Evolutionary conservation across 257 asterid species (phyloP), one percentile per base, ranked within the genome.

Genomic region (Plantago elongata): DNA sequence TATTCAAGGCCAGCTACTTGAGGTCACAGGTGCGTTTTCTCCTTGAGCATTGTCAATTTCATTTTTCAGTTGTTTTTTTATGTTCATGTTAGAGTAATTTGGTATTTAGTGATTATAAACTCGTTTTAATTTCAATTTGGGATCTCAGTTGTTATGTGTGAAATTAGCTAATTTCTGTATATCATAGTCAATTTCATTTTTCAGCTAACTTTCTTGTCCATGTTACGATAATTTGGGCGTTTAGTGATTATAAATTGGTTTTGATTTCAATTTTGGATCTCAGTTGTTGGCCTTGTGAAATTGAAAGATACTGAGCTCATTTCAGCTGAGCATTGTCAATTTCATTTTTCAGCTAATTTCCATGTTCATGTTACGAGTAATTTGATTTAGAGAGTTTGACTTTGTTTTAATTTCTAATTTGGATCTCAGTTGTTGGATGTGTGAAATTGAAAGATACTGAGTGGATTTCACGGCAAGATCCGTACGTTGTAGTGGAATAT

Each of bases 381-480:
- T 13, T 13, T 18, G 42, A n/a, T n/a, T n/a, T n/a, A n/a, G n/a
- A n/a, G n/a, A n/a, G n/a, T n/a, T n/a, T n/a, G n/a, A n/a, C n/a
- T n/a, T n/a, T n/a, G n/a, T n/a, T 40, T 58, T 67, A 34, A 44
- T 69, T 45, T 12, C 30, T 13, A 43, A 11, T 54, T 51, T 49
- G 64, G 70, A 42, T 69, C 63, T 51, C 82, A 92, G 97, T 92
- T 68, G 97, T 89, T 14, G 83, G 83, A 12, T 87, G 96, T 60
- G 76, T 48, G 18, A 92, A 82, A 74, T 77, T 92, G 84, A 89
- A 77, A 67, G 86, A 89, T 64, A 89, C 95, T 0, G 97, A 92
- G 45, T 92, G 97, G 97, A 78, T 89, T 60, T 87, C 99, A 16
- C 80, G 97, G 71, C 99, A 92, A 74, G 99, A 92, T 89, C 97